Conservation (phyloP, 208 protist species). For the Plasmodiophora brassicae region DNA sequence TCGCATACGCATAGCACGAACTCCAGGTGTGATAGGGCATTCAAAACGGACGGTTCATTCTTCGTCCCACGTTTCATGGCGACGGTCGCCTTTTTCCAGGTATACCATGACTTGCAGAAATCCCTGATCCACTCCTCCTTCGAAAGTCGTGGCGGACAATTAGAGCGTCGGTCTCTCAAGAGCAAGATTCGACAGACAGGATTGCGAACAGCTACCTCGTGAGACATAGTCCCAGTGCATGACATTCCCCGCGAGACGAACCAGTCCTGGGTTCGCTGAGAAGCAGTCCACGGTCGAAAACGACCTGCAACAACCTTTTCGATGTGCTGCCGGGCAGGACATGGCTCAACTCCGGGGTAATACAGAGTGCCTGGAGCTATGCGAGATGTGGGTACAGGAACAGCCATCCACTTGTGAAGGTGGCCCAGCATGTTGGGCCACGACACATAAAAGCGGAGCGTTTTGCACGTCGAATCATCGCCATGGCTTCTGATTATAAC, state of each 20-base stretch:
- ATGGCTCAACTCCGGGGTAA: not conserved
- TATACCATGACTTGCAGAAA: constrained; percentile 10
- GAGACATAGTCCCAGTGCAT: not conserved
- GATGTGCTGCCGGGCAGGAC: not conserved
- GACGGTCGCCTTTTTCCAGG: not conserved
- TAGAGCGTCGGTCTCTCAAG: not conserved
- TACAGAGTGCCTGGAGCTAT: not conserved
- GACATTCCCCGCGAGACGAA: not conserved
- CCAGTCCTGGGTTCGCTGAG: not conserved
- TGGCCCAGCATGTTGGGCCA: not conserved
- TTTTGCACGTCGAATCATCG: not conserved
- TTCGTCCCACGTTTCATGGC: not conserved
- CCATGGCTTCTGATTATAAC: not conserved
- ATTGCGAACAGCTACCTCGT: not conserved
- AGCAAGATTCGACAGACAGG: not conserved
- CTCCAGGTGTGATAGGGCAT: not conserved
- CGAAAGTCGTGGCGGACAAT: not conserved
- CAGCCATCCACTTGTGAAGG: not conserved
- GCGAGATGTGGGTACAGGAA: not conserved
- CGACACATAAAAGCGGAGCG: not conserved
- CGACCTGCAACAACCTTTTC: not conserved
- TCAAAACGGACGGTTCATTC: not conserved
- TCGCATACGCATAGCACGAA: not conserved
- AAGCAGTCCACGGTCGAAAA: not conserved
- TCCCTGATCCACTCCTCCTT: not conserved